Base-by-base conservation (phyloP, 768 basidiomycete species). In the Galerina sulciceps region DNA sequence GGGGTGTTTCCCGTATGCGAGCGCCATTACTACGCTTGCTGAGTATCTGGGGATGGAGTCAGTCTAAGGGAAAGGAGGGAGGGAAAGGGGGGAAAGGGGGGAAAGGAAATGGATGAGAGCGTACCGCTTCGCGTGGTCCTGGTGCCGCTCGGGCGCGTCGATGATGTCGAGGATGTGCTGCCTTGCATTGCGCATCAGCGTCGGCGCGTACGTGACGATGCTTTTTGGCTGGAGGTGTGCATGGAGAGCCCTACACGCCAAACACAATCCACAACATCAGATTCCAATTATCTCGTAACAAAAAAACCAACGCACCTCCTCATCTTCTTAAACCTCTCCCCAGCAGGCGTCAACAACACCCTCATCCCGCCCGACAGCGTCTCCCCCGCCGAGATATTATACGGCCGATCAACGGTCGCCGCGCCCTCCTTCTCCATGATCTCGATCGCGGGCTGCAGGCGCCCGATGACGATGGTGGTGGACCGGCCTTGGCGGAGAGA, bases 361-460 rank as follows among this genome's bases (percentile, higher is more conserved):
- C 86, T 72, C 76, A 88, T 81, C 0, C 85, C 86, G 2, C 85
- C 82, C 0, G 82, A 84, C 3, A 87, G 63, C 0, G 84, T 81
- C 58, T 87, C 85, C 5, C 86, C 86, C 0, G 81, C 86, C 1
- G 86, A 79, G 43, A 88, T 84, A 11, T 75, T 76, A 3, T 73
- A 69, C 18, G 86, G 86, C 49, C 86, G 73, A 63, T 87, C 86
- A 0, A 79, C 81, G n/a, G 83, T 69, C 4, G 75, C 61, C 4
- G 81, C 79, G n/a, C 86, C 86, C 61, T 87, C 83, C 51, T 83
- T 83, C 65, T 88, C 86, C 85, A 88, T 84, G 55, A 88, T 81
- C 18, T 88, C 85, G 0, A 86, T 77, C 0, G 86, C 85, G 37
- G 85, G 85, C 68, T 86, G 69, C 49, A 83, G 67, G 2, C 83